phyloP scores from a whole-genome alignment of 345 rosid species.

The Toxicodendron radicans region DNA sequence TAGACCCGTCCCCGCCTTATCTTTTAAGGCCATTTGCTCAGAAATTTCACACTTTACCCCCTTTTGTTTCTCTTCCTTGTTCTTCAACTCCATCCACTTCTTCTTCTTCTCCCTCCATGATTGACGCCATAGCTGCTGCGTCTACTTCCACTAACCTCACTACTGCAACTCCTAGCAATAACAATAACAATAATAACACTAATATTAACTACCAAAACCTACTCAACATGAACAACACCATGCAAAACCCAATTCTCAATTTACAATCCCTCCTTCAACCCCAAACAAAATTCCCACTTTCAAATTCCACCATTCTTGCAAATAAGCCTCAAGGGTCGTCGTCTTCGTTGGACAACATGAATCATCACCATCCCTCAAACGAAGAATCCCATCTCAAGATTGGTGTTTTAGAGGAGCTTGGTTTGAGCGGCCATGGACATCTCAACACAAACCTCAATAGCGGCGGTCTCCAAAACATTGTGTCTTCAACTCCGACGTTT shows the following conservation, averaged over 20 bases:
- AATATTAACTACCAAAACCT: constrained; percentile 37
- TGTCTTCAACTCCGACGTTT: constrained; percentile 20
- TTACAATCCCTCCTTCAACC: constrained; percentile 65
- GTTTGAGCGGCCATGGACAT: constrained; percentile 37
- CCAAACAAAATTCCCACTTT: constrained; percentile 40
- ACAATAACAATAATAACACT: constrained; percentile 14
- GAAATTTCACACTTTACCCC: constrained; percentile 20
- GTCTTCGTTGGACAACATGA: no score
- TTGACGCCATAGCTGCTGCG: constrained; percentile 37
- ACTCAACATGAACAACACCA: constrained; percentile 34
- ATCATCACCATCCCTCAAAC: constrained; percentile 12
- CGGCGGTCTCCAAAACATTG: constrained; percentile 26
- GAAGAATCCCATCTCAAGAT: constrained; percentile 33
- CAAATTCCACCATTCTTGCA: constrained; percentile 35
- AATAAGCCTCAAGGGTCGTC: constrained; percentile 6
- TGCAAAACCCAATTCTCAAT: constrained; percentile 56
- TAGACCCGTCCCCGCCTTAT: constrained; percentile 44
- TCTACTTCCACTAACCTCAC: constrained; percentile 19
- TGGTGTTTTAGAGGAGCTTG: constrained; percentile 50
- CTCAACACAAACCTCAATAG: constrained; percentile 26
- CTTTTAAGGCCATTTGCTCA: constrained; percentile 27
- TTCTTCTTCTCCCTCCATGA: constrained; percentile 32
- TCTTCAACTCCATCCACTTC: constrained; percentile 35
- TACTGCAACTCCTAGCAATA: background rate
- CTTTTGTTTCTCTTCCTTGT: constrained; percentile 23